These are phyloP conservation scores for Cokeromyces recurvatus DNA, from an alignment of 371 early-diverging fungal genomes.

Conservation along the genomic window DNA sequence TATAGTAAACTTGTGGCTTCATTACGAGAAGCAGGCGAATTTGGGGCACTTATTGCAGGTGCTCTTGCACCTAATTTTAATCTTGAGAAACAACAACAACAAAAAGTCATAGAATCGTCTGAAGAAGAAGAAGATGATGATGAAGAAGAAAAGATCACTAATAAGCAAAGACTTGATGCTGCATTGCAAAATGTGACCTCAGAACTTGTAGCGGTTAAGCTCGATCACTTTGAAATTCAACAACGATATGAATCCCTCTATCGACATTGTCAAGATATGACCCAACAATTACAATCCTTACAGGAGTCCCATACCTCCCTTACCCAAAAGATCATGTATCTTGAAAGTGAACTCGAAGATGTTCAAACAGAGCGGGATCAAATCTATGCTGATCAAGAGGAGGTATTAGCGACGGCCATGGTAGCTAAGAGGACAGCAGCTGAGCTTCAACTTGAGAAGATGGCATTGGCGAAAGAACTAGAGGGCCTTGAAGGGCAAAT, in stretches of 20 bases:
- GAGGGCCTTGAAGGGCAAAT: conserved; percentile 26
- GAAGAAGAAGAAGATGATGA: conserved; percentile 10
- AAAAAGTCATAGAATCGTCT: not conserved
- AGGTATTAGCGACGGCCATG: conserved; percentile 30
- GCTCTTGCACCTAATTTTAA: conserved; percentile 15
- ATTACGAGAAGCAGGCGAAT: conserved; percentile 35
- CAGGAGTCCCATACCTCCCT: conserved; percentile 12
- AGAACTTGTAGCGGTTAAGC: conserved; percentile 32
- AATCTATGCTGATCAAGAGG: conserved; percentile 30
- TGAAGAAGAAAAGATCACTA: not conserved
- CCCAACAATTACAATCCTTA: conserved; percentile 16
- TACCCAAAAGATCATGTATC: conserved; percentile 19
- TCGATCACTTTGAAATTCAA: conserved; percentile 35
- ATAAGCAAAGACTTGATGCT: conserved; percentile 6
- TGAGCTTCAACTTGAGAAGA: conserved; percentile 37
- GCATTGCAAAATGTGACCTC: conserved; percentile 27
- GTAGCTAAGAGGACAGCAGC: conserved; percentile 35
- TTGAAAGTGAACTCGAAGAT: conserved; percentile 25
- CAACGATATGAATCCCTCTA: conserved; percentile 41
- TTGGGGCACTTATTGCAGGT: conserved; percentile 43
- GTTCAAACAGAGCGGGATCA: conserved; percentile 29
- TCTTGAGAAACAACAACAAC: not conserved
- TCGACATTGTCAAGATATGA: conserved; percentile 30
- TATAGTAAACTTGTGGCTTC: conserved; percentile 35
- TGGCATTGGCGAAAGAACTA: conserved; percentile 26